A percentile compares a stretch with the other conserved stretches of the same genome.
phyloP scores from a whole-genome alignment of 164 flowering plant genomes.

The Piper betle region DNA sequence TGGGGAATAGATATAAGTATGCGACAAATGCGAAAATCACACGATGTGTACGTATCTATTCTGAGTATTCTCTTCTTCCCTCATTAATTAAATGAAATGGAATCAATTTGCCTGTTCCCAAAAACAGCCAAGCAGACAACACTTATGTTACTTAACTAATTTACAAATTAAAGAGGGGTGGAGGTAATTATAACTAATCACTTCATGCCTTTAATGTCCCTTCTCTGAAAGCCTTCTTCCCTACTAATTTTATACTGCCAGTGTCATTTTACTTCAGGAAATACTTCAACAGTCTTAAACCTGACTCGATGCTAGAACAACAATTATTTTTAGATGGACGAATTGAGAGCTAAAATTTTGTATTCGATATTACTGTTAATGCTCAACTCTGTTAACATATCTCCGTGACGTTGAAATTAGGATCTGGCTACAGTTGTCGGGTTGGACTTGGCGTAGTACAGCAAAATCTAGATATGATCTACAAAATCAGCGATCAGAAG shows the following conservation, averaged over 20 bases:
- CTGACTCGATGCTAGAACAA: neutral
- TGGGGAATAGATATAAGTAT: too few species aligned
- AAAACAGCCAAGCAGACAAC: too few species aligned
- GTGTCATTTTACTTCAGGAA: neutral
- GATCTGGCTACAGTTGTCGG: neutral
- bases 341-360: neutral
- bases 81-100: too few species aligned
- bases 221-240: too few species aligned
- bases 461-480: neutral
- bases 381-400: neutral
- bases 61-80: too few species aligned
- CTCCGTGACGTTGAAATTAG: neutral
- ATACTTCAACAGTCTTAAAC: neutral
- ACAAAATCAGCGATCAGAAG: neutral
- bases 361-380: neutral
- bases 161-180: too few species aligned
- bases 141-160: too few species aligned
- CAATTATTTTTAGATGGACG: neutral
- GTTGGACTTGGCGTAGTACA: neutral
- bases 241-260: neutral
- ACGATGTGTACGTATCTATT: too few species aligned
- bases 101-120: too few species aligned
- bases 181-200: too few species aligned
- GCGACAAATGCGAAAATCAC: too few species aligned
- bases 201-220: too few species aligned